phyloP scores from a whole-genome alignment of 306 rosid species.

The Cicer yamashitae region DNA sequence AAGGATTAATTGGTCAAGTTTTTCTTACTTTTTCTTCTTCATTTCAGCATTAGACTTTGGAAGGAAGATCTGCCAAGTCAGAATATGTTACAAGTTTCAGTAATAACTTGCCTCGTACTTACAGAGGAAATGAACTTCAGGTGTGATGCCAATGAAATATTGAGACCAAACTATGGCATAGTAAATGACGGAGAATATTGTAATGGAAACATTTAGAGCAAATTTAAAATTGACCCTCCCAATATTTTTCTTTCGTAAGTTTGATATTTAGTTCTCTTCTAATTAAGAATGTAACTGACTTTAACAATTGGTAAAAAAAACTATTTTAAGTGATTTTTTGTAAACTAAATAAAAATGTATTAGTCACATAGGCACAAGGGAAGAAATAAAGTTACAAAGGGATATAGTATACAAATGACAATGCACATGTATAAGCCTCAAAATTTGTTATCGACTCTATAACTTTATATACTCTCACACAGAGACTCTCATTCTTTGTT shows the following conservation, averaged over 20 bases:
- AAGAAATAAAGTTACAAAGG: not conserved
- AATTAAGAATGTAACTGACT: not conserved
- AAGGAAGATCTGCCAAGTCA: not conserved
- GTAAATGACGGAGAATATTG: not conserved
- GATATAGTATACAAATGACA: not conserved
- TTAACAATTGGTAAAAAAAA: not conserved
- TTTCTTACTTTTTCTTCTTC: slow-evolving; percentile 21
- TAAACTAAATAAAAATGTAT: not conserved
- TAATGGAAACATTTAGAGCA: not conserved
- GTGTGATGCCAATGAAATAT: not conserved
- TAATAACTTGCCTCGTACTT: not conserved
- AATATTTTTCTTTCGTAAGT: not conserved
- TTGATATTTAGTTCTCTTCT: not conserved
- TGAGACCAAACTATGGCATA: not conserved
- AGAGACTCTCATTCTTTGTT: slow-evolving; percentile 21
- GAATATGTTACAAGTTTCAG: slow-evolving; percentile 2
- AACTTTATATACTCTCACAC: slow-evolving; percentile 36
- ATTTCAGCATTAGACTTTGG: slow-evolving; percentile 31
- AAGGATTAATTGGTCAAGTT: not conserved
- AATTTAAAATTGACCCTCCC: not conserved
- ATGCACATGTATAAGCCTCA: slow-evolving; percentile 56
- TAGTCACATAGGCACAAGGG: slow-evolving; percentile 13
- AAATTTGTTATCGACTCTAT: slow-evolving; percentile 57
- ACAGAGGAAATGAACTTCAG: not conserved
- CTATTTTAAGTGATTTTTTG: not conserved